Evolutionary conservation across 768 basidiomycete species (phyloP).

Genomic region (Leccinum subgranulosum): DNA sequence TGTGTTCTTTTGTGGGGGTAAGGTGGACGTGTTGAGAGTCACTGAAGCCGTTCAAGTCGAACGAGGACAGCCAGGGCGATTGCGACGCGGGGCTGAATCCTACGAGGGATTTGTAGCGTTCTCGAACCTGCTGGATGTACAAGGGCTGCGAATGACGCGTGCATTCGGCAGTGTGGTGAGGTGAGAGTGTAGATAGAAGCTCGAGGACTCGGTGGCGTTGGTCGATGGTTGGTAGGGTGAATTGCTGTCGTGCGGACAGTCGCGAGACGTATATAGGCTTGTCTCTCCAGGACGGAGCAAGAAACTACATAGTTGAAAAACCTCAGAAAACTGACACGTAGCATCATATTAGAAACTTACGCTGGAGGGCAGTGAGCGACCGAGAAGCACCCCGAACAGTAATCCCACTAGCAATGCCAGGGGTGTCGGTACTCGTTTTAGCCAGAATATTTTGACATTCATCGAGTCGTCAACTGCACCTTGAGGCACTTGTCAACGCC

Average conservation of each 20-base stretch:
- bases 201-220: slow-evolving; percentile 86
- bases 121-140: slow-evolving; percentile 79
- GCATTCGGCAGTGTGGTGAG: slow-evolving; percentile 93
- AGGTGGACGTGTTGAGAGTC: slow-evolving; percentile 37
- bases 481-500: not conserved
- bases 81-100: slow-evolving; percentile 66
- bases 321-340: not conserved
- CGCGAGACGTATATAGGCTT: slow-evolving; percentile 46
- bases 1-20: slow-evolving; percentile 65
- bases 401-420: slow-evolving; percentile 60
- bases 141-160: slow-evolving; percentile 79
- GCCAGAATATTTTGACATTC: slow-evolving; percentile 27
- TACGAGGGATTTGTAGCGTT: slow-evolving; percentile 81
- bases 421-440: slow-evolving; percentile 51
- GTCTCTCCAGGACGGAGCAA: slow-evolving; percentile 49
- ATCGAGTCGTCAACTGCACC: slow-evolving; percentile 13
- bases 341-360: slow-evolving; percentile 20
- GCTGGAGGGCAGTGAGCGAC: slow-evolving; percentile 42
- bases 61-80: slow-evolving; percentile 57
- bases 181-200: slow-evolving; percentile 80
- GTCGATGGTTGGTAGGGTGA: slow-evolving; percentile 73
- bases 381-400: slow-evolving; percentile 56
- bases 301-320: slow-evolving; percentile 14
- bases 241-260: slow-evolving; percentile 55
- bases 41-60: slow-evolving; percentile 46